phyloP scores from a whole-genome alignment of 2,329 filamentous ascomycete species.

The Alternaria longipes region DNA sequence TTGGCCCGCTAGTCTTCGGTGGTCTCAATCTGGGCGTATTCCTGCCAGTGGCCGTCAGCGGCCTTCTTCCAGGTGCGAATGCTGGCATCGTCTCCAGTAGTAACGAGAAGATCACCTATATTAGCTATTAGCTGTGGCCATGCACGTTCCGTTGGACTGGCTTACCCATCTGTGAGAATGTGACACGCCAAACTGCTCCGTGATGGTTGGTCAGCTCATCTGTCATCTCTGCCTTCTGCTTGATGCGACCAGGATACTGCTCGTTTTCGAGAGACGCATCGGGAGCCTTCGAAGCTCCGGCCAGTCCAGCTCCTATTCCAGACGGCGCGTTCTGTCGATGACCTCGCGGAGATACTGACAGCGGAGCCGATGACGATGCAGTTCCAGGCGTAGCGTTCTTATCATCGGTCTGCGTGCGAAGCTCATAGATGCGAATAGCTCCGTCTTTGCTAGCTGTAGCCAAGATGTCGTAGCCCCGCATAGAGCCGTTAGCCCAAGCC shows the following conservation, averaged over 20 bases:
- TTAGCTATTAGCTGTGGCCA: constrained; percentile 49
- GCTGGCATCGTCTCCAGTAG: constrained; percentile 78
- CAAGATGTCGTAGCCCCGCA: constrained; percentile 87
- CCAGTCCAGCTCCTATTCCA: constrained; percentile 64
- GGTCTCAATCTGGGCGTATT: constrained; percentile 59
- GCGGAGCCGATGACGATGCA: constrained; percentile 25
- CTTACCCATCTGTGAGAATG: constrained; percentile 65
- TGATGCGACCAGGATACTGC: constrained; percentile 71
- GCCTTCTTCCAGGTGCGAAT: constrained; percentile 62
- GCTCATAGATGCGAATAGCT: constrained; percentile 84
- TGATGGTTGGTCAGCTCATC: constrained; percentile 73
- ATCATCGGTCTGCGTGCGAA: constrained; percentile 68
- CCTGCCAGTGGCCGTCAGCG: constrained; percentile 58
- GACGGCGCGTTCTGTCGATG: constrained; percentile 54
- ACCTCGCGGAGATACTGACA: constrained; percentile 37
- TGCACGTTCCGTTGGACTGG: not conserved
- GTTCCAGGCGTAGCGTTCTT: constrained; percentile 35
- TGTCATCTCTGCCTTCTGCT: constrained; percentile 69
- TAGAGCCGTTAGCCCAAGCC: constrained; percentile 91
- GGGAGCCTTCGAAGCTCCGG: constrained; percentile 52
- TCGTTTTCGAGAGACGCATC: constrained; percentile 64
- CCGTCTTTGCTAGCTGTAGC: constrained; percentile 95
- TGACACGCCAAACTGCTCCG: constrained; percentile 78
- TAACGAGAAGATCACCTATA: constrained; percentile 75
- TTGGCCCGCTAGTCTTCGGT: constrained; percentile 35